Evolutionary conservation across 2,329 filamentous ascomycete species (phyloP), one percentile per base, ranked within the genome.

Genomic region (Mycocentrospora acerina): DNA sequence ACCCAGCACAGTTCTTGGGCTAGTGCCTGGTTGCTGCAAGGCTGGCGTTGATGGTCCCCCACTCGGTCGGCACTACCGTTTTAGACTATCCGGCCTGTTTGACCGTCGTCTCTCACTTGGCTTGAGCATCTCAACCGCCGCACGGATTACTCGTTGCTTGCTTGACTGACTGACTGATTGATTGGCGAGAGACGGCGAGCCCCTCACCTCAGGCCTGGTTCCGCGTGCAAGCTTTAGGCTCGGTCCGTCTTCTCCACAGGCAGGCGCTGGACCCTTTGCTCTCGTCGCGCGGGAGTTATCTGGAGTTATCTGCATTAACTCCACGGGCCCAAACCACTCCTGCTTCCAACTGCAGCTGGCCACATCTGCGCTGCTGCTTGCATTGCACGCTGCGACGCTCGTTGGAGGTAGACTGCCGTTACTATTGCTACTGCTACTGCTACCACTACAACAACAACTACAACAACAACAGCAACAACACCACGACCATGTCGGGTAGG

Each of bases 401-500:
- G 5, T 22, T 22, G 5, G 25, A 6, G 9, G 19, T 22, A 22
- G 19, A 22, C 19, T 22, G 19, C n/a, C n/a, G n/a, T n/a, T n/a
- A n/a, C n/a, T n/a, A n/a, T n/a, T n/a, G n/a, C n/a, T n/a, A n/a
- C n/a, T n/a, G n/a, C n/a, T n/a, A n/a, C n/a, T n/a, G n/a, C n/a
- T n/a, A n/a, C n/a, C n/a, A n/a, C n/a, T n/a, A n/a, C n/a, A n/a
- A n/a, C n/a, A n/a, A n/a, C n/a, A n/a, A n/a, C n/a, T n/a, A n/a
- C n/a, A n/a, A n/a, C n/a, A n/a, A n/a, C n/a, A n/a, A n/a, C n/a
- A n/a, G n/a, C 42, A 26, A 37, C 24, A 41, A 26, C 28, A 40
- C 36, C 30, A 48, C 53, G 52, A 44, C 40, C 48, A 66, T 66
- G 61, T 46, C 61, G 35, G 55, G 62, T 62, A 51, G 48, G 60